Evolutionary conservation across 2,329 filamentous ascomycete species (phyloP), one percentile per base, ranked within the genome.

Genomic region (Nemania sp.): DNA sequence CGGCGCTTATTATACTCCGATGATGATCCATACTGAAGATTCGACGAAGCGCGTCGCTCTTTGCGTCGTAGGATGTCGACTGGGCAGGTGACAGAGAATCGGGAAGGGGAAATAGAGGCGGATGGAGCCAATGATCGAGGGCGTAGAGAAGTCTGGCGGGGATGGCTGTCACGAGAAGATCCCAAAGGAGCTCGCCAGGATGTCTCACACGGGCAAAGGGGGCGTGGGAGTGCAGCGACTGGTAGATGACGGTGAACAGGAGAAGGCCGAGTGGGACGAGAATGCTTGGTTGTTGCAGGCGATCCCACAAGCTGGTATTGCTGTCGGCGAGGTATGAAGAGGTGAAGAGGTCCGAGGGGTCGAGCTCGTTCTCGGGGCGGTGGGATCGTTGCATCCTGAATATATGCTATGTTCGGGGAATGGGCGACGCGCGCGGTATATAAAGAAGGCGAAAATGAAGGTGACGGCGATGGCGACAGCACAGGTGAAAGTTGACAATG

Each of bases 1-100:
- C 83, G 6, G 81, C 82, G 49, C 78, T 80, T 69, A 87, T 80
- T 64, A 87, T 78, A 51, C 83, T 79, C 39, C 79, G 78, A 5
- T 78, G 73, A 53, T 72, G 79, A 67, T 86, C 83, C 62, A 89
- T 70, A 1, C 87, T 83, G 35, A 91, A 73, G 34, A 91, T 80
- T 62, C 85, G 83, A 67, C 82, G 80, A 76, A 92, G 81, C 10
- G 82, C 81, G 66, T 87, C 83, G 71, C 85, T 87, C 74, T 92
- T 92, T 25, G 82, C 81, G 15, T 79, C 80, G 77, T 82, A 78
- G 43, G 75, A 80, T 66, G 70, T 77, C 60, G 73, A 74, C 56
- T 68, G 75, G 61, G 69, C 72, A 71, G 72, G 71, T 65, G 63
- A 75, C 75, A 72, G 46, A n/a, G 62, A 48, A 13, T 63, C 77